Evolutionary conservation across 192 early-diverging fungal genomes (phyloP), one percentile per base, ranked within the genome.

Genomic region (Pecoramyces ruminantium): DNA sequence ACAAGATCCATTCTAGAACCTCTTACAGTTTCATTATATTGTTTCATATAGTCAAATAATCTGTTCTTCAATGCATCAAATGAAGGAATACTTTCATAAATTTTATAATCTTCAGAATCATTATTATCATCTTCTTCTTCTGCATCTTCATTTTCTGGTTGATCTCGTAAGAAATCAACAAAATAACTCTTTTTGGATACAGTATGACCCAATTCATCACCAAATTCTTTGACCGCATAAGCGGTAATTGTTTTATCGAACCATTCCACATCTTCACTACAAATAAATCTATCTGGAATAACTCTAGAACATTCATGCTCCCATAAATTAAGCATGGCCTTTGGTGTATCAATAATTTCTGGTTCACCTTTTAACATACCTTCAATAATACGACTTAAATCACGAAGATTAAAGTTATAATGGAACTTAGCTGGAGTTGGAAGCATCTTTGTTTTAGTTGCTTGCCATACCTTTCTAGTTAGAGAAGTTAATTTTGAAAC

Each of bases 391-490:
- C 89, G 84, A 38, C 85, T 86, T 83, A 91, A 81, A 79, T 91
- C 90, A 83, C 90, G 87, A 79, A 91, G 81, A 79, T 91, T 91
- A 84, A 91, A 91, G 79, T 89, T 91, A 79, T 91, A 91, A 84
- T 91, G 90, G 86, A 91, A 91, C 79, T 91, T 91, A 8, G 90
- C 90, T 29, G 90, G 90, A 0, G 90, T 92, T 29, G 90, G 90
- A 77, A 92, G 83, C 90, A 92, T 92, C 81, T 92, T 92, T n/a
- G 81, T 83, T 78, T 92, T 92, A 5, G 90, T 92, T 29, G 84
- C 79, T 81, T 92, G 90, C 90, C 90, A 92, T 29, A 92, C 81
- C 27, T 86, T 79, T 39, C 90, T 83, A 6, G 90, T 91, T 18
- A 92, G 77, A 3, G 87, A 83, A 0, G 89, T 85, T 2, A 92